Conservation (phyloP, 2,329 filamentous ascomycete species). For the Chrysosporium queenslandicum region DNA sequence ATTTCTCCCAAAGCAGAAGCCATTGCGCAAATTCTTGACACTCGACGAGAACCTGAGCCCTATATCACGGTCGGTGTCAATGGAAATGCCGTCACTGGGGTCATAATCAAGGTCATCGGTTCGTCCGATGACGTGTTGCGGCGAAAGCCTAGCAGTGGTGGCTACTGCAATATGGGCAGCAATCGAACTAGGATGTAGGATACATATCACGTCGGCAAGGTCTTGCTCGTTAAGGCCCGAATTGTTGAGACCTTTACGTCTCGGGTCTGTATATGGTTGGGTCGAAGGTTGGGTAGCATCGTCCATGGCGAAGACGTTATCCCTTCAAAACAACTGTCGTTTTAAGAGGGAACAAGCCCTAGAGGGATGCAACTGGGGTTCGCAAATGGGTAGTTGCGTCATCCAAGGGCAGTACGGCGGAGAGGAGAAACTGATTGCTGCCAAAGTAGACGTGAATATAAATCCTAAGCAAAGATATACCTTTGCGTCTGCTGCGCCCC, state of each 20-base stretch:
- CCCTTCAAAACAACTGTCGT: too few species aligned
- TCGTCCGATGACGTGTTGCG: slow-evolving; percentile 52
- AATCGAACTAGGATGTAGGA: slow-evolving; percentile 69
- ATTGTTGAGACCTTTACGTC: slow-evolving; percentile 66
- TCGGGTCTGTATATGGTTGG: slow-evolving; percentile 70
- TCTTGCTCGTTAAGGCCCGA: slow-evolving; percentile 75
- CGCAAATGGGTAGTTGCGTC: not conserved
- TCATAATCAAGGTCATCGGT: slow-evolving; percentile 35
- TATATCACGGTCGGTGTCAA: slow-evolving; percentile 45
- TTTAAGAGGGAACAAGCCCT: not conserved
- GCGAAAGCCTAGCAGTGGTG: slow-evolving; percentile 42
- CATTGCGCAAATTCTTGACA: slow-evolving; percentile 57
- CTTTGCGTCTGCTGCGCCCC: too few species aligned
- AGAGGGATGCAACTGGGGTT: not conserved
- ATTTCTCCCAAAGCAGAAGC: slow-evolving; percentile 84
- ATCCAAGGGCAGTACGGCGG: too few species aligned
- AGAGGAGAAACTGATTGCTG: too few species aligned
- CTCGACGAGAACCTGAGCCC: slow-evolving; percentile 68
- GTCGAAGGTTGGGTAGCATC: slow-evolving; percentile 55
- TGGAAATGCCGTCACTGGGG: slow-evolving; percentile 24
- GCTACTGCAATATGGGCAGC: slow-evolving; percentile 62
- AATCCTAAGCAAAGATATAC: too few species aligned
- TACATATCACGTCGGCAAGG: slow-evolving; percentile 77
- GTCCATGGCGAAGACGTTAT: slow-evolving; percentile 20
- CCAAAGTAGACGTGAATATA: too few species aligned